Evolutionary conservation across 805 yeast genomes (phyloP).

Genomic region (Kockiozyma suomiensis): DNA sequence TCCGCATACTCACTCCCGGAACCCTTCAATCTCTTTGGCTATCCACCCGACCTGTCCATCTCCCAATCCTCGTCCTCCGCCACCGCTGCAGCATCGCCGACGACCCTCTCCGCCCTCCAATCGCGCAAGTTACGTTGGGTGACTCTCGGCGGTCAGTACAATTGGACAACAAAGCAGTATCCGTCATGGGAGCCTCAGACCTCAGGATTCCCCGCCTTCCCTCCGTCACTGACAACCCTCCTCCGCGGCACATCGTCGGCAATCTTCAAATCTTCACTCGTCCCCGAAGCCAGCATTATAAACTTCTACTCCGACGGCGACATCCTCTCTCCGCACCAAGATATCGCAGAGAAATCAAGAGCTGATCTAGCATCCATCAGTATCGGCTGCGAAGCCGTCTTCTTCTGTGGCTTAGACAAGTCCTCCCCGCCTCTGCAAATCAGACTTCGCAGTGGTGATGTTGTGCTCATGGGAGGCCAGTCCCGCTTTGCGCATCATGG

Average conservation of each 20-base stretch:
- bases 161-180: conserved; percentile 49
- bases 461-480: conserved; percentile 48
- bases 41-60: conserved; percentile 13
- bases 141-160: conserved; percentile 51
- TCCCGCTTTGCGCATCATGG: conserved; percentile 49
- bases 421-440: conserved; percentile 42
- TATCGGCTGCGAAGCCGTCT: conserved; percentile 47
- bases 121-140: conserved; percentile 48
- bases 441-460: conserved; percentile 46
- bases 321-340: conserved; percentile 49
- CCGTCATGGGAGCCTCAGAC: conserved; percentile 43
- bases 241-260: conserved; percentile 14
- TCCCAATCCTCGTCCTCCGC: neutral
- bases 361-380: conserved; percentile 46
- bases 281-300: conserved; percentile 48
- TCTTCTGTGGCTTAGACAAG: conserved; percentile 31
- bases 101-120: conserved; percentile 10
- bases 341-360: conserved; percentile 46
- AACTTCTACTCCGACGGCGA: conserved; percentile 51
- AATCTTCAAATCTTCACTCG: neutral
- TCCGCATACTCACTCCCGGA: conserved; percentile 40
- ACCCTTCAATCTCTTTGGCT: conserved; percentile 41
- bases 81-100: conserved; percentile 4
- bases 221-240: conserved; percentile 25
- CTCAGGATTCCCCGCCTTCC: conserved; percentile 36